Base-by-base conservation (phyloP, 2,329 filamentous ascomycete genomes). In the Fusarium humuli region DNA sequence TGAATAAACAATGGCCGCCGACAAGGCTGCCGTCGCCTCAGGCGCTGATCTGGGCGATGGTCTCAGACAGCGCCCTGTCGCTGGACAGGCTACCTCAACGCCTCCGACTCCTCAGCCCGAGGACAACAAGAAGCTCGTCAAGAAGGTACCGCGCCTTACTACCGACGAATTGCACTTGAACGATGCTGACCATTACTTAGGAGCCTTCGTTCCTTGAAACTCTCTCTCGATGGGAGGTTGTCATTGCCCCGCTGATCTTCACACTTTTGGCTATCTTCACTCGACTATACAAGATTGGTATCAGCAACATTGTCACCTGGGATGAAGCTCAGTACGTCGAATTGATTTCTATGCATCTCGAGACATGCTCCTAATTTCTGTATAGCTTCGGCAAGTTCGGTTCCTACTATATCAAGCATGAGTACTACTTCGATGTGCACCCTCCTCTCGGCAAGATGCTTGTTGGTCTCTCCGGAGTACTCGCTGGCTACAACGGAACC, bases 401-500 rank as follows among this genome's bases (percentile, higher is more conserved):
- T 71, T 98, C 95, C 76, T 95, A 99, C 83, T 99, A 99, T 82
- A 91, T 99, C 79, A 98, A 99, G 82, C 93, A 95, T 81, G 96
- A 99, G 82, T 98, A 98, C 86, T 99, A 99, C 87, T 99, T 99
- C 76, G 81, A 83, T 71, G 92, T 97, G 62, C 93, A 97, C 81
- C 96, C 96, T 71, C 96, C 96, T 57, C 90, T 99, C 67, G 96
- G 96, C 79, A 99, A 99, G 86, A 98, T 99, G 90, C 90, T 99
- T 60, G 95, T 99, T 75, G 96, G 96, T 69, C 87, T 99, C 54
- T 98, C 96, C 9, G 96, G 96, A 79, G 97, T 97, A 78, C 87
- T 99, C 67, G 97, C 95, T 73, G 95, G 95, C 72, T 99, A 99
- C 86, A 99, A 99, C 84, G 96, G 96, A 62, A 97, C 95, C 6